These are phyloP conservation scores for Staphylotrichum tortipilum DNA, from an alignment of 495 filamentous ascomycete genomes.

Conservation along the genomic window DNA sequence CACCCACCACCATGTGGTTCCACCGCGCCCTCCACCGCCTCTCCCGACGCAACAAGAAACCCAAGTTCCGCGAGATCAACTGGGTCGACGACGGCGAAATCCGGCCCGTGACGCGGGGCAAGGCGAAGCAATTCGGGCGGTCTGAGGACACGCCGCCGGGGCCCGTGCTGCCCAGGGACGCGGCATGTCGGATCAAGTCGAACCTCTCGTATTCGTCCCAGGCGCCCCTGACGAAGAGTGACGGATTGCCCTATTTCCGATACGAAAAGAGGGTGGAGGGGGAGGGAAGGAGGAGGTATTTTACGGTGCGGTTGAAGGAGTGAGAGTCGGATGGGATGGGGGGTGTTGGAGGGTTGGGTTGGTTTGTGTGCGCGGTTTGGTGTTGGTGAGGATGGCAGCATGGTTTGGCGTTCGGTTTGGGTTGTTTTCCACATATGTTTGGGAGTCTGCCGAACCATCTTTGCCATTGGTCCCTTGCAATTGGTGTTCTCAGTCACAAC, in stretches of 20 bases:
- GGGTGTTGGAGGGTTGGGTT: no score
- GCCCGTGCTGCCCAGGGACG: neutral
- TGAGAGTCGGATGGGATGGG: no score
- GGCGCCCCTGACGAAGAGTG: neutral
- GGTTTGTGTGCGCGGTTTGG: no score
- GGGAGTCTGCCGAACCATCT: no score
- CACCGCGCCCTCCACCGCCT: neutral
- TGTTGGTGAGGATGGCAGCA: no score
- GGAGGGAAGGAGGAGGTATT: neutral
- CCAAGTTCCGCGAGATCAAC: neutral
- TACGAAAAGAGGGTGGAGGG: neutral
- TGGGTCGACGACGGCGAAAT: conserved; percentile 4
- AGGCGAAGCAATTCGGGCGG: conserved; percentile 4
- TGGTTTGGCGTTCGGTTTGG: no score
- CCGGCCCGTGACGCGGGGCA: conserved; percentile 9
- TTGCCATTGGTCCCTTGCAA: no score
- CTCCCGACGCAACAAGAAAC: neutral
- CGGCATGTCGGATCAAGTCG: neutral
- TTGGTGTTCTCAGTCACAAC: no score
- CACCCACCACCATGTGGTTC: no score
- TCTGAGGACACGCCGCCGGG: neutral
- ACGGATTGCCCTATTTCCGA: neutral
- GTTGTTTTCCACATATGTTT: no score
- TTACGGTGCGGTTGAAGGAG: no score
- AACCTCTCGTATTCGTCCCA: conserved; percentile 11